A percentile compares a stretch with the other conserved stretches of the same genome.
Evolutionary conservation across 148 eudicot genomes (phyloP).

Genomic region (Chenopodium quinoa): DNA sequence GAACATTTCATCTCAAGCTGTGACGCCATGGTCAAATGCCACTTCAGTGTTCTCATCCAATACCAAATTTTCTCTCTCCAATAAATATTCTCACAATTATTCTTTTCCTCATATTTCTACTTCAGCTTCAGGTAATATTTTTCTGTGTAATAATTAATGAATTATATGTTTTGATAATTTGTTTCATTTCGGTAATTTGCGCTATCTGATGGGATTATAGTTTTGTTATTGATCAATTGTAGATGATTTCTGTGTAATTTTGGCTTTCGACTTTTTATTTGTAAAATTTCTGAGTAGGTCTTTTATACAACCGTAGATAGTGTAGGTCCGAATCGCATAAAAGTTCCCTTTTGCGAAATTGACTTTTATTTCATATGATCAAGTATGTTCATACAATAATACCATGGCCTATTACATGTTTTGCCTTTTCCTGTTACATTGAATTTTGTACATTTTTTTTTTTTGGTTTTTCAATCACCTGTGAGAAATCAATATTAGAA

Average conservation of each 20-base stretch:
- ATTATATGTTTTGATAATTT: not conserved
- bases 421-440: too few relatives aligned
- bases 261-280: not conserved
- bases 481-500: not conserved
- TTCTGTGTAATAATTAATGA: not conserved
- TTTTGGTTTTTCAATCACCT: too few relatives aligned
- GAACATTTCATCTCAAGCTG: constrained; percentile 16
- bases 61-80: constrained; percentile 16
- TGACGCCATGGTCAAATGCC: constrained; percentile 29
- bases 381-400: too few relatives aligned
- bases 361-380: too few relatives aligned
- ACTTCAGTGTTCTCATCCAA: constrained; percentile 17
- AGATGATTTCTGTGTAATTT: not conserved
- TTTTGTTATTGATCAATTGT: not conserved
- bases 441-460: too few relatives aligned
- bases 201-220: not conserved
- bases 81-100: not conserved
- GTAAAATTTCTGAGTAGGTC: too few relatives aligned
- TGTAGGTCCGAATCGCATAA: too few relatives aligned
- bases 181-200: not conserved
- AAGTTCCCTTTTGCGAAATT: too few relatives aligned
- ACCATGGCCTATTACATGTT: too few relatives aligned
- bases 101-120: not conserved
- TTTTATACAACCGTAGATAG: too few relatives aligned
- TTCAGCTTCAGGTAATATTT: constrained; percentile 20